Conservation (phyloP, 768 basidiomycete species). For the Lentinus tigrinus region DNA sequence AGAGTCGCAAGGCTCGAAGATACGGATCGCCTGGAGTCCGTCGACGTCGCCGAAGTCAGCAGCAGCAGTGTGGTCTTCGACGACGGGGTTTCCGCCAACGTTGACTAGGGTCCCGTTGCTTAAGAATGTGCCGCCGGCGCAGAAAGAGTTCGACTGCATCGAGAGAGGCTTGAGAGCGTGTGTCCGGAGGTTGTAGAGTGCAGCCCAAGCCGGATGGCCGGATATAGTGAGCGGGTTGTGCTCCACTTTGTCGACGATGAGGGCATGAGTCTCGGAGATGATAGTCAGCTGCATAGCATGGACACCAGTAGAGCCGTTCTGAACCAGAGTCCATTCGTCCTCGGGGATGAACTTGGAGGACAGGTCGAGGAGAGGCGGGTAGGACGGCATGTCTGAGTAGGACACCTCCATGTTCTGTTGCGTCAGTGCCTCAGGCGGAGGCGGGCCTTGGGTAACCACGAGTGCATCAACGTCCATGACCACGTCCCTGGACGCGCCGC, state of each 20-base stretch:
- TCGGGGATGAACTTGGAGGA: slow-evolving; percentile 7
- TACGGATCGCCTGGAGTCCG: slow-evolving; percentile 71
- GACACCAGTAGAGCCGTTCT: slow-evolving; percentile 72
- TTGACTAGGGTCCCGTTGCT: slow-evolving; percentile 76
- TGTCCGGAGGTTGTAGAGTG: slow-evolving; percentile 67
- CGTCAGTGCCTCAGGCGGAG: neutral
- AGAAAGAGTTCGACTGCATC: slow-evolving; percentile 82
- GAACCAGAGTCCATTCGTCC: slow-evolving; percentile 53
- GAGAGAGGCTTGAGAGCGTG: slow-evolving; percentile 59
- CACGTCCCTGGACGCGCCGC: slow-evolving; percentile 33
- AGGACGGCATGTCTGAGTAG: slow-evolving; percentile 4
- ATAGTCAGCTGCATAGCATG: slow-evolving; percentile 76
- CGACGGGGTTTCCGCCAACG: slow-evolving; percentile 81
- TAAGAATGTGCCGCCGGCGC: slow-evolving; percentile 78
- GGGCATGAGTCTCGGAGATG: slow-evolving; percentile 65
- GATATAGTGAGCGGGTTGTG: slow-evolving; percentile 75
- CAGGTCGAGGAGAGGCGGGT: slow-evolving; percentile 20
- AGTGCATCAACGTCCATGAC: slow-evolving; percentile 63
- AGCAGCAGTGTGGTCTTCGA: slow-evolving; percentile 58
- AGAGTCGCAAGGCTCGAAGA: slow-evolving; percentile 66
- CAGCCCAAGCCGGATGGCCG: slow-evolving; percentile 81
- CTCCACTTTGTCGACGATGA: slow-evolving; percentile 83
- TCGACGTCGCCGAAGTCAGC: slow-evolving; percentile 76
- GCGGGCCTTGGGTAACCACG: slow-evolving; percentile 52
- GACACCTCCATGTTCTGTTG: neutral